Base-by-base conservation (phyloP, 148 eudicot genomes). In the Polygonum maritimum region DNA sequence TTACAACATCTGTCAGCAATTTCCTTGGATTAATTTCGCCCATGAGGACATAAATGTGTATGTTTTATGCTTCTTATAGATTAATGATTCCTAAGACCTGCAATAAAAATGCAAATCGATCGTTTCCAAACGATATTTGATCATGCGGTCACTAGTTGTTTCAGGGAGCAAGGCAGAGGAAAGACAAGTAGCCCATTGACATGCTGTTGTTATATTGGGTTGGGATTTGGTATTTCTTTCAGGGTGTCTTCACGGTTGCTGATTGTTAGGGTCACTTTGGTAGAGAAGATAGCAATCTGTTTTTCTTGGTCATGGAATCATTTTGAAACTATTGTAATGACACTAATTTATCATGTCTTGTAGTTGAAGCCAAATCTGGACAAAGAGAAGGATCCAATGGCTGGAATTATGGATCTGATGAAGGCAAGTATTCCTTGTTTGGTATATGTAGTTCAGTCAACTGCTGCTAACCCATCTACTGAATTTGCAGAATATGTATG, bases 321-420 rank as follows among this genome's bases (percentile, higher is more conserved):
- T 48, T 35, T 36, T 67, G 71, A 36, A 21, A 45, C 14, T 71
- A 8, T 72, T 10, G 36, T 45, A 45, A 41, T 45, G 75, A 45
- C 12, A n/a, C 52, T 72, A 2, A 9, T 13, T 51, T 12, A 9
- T 72, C 48, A 72, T 44, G 33, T n/a, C n/a, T 72, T 72, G 52
- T 45, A 94, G 98, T 62, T 94, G 77, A 94, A 87, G 83, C 92
- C 97, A 10, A 90, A 79, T 41, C 48, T 89, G 73, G 96, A 87
- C 76, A 88, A 92, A 80, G 94, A 89, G 47, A 80, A 83, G 74
- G 98, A 92, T 71, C 97, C 98, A 3, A 94, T 94, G 98, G 97
- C 96, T 38, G 98, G 98, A 52, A 92, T 94, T 35, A 92, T 94
- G 97, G 96, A 90, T 78, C 78, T 92, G 73, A 90, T 94, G 98